Percentiles rank a stretch among this genome's conserved stretches.
Conservation (phyloP, 441 rosid genomes). For the Melianthus villosus region DNA sequence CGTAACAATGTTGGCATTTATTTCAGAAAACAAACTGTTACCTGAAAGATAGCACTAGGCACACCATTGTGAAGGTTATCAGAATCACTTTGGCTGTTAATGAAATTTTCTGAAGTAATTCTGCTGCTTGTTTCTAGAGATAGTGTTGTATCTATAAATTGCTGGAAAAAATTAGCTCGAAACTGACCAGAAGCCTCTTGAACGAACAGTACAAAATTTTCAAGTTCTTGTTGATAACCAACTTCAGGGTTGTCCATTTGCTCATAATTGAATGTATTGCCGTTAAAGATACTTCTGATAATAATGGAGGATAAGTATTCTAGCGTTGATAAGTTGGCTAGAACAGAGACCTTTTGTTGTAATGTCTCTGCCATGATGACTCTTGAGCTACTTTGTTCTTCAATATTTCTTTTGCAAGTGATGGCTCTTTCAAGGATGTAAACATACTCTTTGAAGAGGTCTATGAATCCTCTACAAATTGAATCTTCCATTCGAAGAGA, state of each 20-base stretch:
- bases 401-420: conserved; percentile 7
- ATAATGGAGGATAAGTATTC: conserved; percentile 20
- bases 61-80: conserved; percentile 6
- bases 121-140: conserved; percentile 12
- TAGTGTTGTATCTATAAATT: conserved; percentile 18
- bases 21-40: conserved; percentile 10
- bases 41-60: conserved; percentile 44
- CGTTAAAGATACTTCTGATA: conserved; percentile 17
- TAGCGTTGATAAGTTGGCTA: conserved; percentile 33
- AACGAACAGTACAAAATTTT: conserved; percentile 13
- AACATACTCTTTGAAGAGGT: conserved; percentile 30
- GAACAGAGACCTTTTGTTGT: conserved; percentile 27
- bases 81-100: conserved; percentile 9
- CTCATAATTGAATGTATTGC: conserved; percentile 11
- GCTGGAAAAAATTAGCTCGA: conserved; percentile 28
- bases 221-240: conserved; percentile 20
- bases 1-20: background rate
- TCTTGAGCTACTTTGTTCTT: conserved; percentile 13
- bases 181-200: conserved; percentile 22
- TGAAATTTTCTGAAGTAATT: conserved; percentile 7
- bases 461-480: conserved; percentile 21
- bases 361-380: conserved; percentile 19
- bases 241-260: conserved; percentile 6
- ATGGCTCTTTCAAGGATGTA: conserved; percentile 27
- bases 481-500: conserved; percentile 36